Evolutionary conservation across 2,329 filamentous ascomycete species (phyloP), one percentile per base, ranked within the genome.

Genomic region (Bipolaris gigantea): DNA sequence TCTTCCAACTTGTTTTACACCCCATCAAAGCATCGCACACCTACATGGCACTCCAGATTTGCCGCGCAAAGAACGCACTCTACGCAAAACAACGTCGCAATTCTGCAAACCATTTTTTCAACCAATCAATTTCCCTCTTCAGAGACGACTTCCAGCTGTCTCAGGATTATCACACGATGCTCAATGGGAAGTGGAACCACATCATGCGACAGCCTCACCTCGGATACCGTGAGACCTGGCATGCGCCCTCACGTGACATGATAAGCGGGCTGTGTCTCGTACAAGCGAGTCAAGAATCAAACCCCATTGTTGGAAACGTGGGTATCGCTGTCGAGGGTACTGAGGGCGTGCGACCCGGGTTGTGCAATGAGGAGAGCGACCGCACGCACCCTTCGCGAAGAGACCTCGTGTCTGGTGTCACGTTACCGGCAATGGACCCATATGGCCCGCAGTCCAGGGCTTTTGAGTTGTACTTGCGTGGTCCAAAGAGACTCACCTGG

Each of bases 231-330:
- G 82, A 16, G 57, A 60, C 48, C 13, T 78, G 85, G 85, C 85
- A 88, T 64, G 85, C 88, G 63, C 84, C 86, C 1, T 87, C 87
- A 82, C 76, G 85, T 25, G 86, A 89, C 63, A 80, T 81, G 0
- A 76, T 86, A 3, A 83, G 85, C 0, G 79, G 82, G 4, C 75
- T 87, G 56, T 73, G 77, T 3, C 85, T 82, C 50, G 82, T 85
- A 1, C 82, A 85, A 64, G 18, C 57, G 11, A 48, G 50, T 10
- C 62, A 65, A 34, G 55, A 62, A 64, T 38, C 36, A 13, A 38
- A 38, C 18, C 36, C 36, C 10, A 38, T 38, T 18, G 36, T 40
- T 4, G 38, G 38, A 25, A 25, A 23, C n/a, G 7, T 40, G 0
- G 38, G 38, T 27, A 6, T 40, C n/a, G 38, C 21, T 25, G 38